These are phyloP conservation scores for Amauroascus niger DNA, from an alignment of 2,329 filamentous ascomycete species.

Conservation along the genomic window DNA sequence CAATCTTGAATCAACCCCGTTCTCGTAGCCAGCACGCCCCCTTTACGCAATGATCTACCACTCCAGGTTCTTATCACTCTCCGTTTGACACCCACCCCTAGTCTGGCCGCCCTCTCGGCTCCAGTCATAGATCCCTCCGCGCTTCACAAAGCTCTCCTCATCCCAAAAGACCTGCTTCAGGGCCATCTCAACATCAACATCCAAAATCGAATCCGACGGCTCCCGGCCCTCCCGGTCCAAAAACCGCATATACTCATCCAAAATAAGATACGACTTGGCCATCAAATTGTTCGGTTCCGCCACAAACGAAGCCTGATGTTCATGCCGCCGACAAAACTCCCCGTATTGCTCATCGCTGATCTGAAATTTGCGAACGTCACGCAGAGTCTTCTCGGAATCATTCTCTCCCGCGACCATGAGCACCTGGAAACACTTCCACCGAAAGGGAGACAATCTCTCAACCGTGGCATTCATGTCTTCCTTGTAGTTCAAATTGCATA, in stretches of 20 bases:
- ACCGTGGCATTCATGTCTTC: constrained; percentile 43
- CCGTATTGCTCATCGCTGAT: constrained; percentile 42
- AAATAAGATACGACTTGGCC: constrained; percentile 43
- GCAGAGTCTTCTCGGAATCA: constrained; percentile 34
- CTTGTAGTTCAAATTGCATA: constrained; percentile 41
- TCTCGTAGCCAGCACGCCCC: not conserved
- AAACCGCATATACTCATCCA: constrained; percentile 46
- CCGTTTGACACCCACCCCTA: not conserved
- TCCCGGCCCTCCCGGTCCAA: constrained; percentile 37
- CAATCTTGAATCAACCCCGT: not conserved
- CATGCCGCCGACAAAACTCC: constrained; percentile 40
- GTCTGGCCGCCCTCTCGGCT: constrained; percentile 2
- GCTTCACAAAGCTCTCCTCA: constrained; percentile 34
- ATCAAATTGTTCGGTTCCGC: constrained; percentile 45
- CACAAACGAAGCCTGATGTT: constrained; percentile 36
- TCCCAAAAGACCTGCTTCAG: constrained; percentile 42
- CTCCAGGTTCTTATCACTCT: not conserved
- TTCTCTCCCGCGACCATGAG: constrained; percentile 47
- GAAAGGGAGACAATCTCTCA: constrained; percentile 37
- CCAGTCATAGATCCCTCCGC: constrained; percentile 46
- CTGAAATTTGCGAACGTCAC: constrained; percentile 38
- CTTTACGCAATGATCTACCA: not conserved
- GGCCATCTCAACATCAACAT: constrained; percentile 41
- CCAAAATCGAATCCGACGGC: constrained; percentile 33
- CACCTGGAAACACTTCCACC: constrained; percentile 50